phyloP scores from a whole-genome alignment of 2,329 filamentous ascomycete species.

The Rutstroemia sp. region DNA sequence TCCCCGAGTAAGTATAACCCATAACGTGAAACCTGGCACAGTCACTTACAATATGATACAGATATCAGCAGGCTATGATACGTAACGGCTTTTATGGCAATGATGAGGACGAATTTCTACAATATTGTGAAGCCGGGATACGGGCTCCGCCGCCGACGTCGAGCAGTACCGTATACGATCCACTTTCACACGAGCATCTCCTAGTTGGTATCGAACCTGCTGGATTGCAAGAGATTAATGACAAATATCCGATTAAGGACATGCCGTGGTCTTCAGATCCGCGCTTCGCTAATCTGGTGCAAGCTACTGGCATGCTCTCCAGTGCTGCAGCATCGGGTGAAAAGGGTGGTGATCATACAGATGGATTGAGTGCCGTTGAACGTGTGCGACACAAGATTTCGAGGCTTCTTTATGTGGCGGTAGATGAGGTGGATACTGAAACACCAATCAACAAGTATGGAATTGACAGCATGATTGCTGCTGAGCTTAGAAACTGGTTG shows the following conservation, averaged over 20 bases:
- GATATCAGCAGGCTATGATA: too few relatives aligned
- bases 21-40: too few relatives aligned
- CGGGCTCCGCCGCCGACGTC: too few relatives aligned
- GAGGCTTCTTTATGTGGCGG: constrained; percentile 38
- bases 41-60: too few relatives aligned
- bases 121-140: constrained; percentile 13
- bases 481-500: constrained; percentile 28
- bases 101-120: constrained; percentile 7
- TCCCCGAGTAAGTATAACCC: too few relatives aligned
- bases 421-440: constrained; percentile 38
- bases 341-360: too few relatives aligned
- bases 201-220: neutral
- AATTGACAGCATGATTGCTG: constrained; percentile 19
- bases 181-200: neutral
- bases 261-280: neutral
- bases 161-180: neutral
- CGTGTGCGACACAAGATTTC: constrained; percentile 12
- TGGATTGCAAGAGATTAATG: neutral
- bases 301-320: neutral
- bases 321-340: neutral
- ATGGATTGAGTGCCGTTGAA: too few relatives aligned
- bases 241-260: neutral
- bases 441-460: constrained; percentile 37
- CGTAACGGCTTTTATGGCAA: constrained; percentile 11
- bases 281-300: neutral